Evolutionary conservation across 345 rosid species (phyloP), one percentile per base, ranked within the genome.

Genomic region (Eucalyptus melliodora): DNA sequence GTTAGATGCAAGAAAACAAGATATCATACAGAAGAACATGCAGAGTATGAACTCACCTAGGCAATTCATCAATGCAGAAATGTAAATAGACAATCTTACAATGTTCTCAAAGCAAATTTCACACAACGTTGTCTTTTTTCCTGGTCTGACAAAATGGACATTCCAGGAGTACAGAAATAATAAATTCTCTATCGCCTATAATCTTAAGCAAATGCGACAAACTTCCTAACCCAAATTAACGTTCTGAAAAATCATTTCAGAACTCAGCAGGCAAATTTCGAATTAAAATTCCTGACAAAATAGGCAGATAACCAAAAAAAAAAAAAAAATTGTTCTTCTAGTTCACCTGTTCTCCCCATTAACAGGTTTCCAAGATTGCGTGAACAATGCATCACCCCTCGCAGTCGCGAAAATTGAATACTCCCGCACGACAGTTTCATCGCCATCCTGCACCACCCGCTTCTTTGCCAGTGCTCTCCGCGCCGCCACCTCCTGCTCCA

Each of bases 351-450:
- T 92, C 82, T 91, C 87, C 24, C 50, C 88, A 8, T 94, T 92
- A 89, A 93, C 88, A 6, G 99, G 97, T 4, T 95, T 89, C 99
- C 99, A 97, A 7, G 94, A 90, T 93, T 97, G 99, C 65, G 97
- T 95, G 91, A 97, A 97, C 91, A 96, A 86, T 59, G 95, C 92
- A 23, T 95, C 98, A 5, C 96, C 96, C 88, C 97, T 95, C n/a
- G 94, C 88, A 8, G 95, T 90, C 83, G 60, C 91, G 90, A 96
- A 95, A 49, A 94, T 88, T 15, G 93, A 94, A 88, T 67, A 95
- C 55, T 94, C 96, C 92, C 97, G 92, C 3, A 89, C 90, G 50
- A 90, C 89, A 87, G 88, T 90, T n/a, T 90, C 91, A 53, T 92
- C 95, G 45, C 93, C 92, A 77, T 97, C 98, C 69, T 94, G 95